Base-by-base conservation (phyloP, 116 monocot genomes). In the Papilionanthe hybrid region DNA sequence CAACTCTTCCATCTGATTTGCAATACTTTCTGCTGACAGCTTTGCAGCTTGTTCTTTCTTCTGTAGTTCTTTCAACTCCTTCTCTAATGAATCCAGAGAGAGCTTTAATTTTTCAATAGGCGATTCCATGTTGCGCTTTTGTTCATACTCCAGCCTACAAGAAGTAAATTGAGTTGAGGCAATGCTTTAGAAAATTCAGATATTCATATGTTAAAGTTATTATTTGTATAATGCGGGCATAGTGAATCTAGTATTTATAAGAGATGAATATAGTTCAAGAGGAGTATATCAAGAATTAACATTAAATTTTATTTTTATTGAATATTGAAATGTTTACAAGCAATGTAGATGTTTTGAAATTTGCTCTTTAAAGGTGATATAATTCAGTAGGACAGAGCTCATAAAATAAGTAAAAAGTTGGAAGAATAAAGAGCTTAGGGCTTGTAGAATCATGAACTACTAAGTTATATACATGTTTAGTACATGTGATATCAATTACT, bases 81-180 rank as follows among this genome's bases (percentile, higher is more conserved):
- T 90, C 27, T 87, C 86, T 79, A 99, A 89, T 29, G 86, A 86
- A 50, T 89, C 85, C 76, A 88, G 87, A 67, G 87, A 88, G 22
- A 86, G 82, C 22, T 82, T 76, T 84, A 99, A 68, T 81, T 93
- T 94, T 42, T 48, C 67, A 79, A 99, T 89, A 27, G 94, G 98
- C 79, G 88, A 69, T 48, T 86, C 79, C 95, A 95, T 79, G 49
- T 99, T 91, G 68, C 98, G 85, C 83, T 91, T 99, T 81, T 90
- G 91, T 79, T 99, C 98, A 86, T 99, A 99, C 76, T 94, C 98
- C 76, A 99, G 84, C 86, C 98, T 99, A 60, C 55, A 72, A 83
- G 13, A 82, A 45, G 29, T 43, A n/a, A 37, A 42, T 73, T 73
- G 22, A 71, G 5, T 5, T 28, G 71, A 71, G 29, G 27, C 23